Percentiles rank a stretch among this genome's conserved stretches.
These are phyloP conservation scores for Groenewaldozyma tartarivorans DNA, from an alignment of 805 yeast genomes.

Conservation along the genomic window DNA sequence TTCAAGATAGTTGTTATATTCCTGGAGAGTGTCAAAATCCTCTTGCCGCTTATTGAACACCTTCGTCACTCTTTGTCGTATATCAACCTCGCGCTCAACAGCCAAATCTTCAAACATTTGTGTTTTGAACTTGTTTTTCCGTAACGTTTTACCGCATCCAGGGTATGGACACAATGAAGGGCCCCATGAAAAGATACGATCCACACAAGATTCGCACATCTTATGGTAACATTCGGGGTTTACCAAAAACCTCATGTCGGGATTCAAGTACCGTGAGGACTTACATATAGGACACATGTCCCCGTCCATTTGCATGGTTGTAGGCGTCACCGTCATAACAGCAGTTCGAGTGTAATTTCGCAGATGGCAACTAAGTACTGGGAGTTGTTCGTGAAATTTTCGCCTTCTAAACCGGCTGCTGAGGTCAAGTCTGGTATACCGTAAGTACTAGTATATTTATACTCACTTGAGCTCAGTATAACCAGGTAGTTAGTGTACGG, in stretches of 20 bases:
- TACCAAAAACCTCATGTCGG: slow-evolving; percentile 83
- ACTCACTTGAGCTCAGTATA: too few relatives aligned
- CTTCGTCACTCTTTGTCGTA: slow-evolving; percentile 64
- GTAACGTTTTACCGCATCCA: slow-evolving; percentile 73
- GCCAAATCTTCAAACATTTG: slow-evolving; percentile 86
- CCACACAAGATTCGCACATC: slow-evolving; percentile 93
- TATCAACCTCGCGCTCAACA: slow-evolving; percentile 89
- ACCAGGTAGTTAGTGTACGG: too few relatives aligned
- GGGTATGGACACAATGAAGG: slow-evolving; percentile 97
- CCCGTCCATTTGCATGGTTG: slow-evolving; percentile 14
- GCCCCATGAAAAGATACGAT: slow-evolving; percentile 85
- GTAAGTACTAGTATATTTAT: too few relatives aligned
- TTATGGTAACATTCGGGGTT: slow-evolving; percentile 98
- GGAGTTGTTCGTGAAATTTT: background rate
- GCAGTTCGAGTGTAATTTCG: background rate
- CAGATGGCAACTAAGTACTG: background rate
- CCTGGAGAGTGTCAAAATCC: slow-evolving; percentile 53
- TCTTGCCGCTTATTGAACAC: slow-evolving; percentile 74
- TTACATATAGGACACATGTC: slow-evolving; percentile 98
- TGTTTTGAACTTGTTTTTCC: slow-evolving; percentile 83
- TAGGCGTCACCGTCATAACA: slow-evolving; percentile 2
- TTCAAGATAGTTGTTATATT: slow-evolving; percentile 72
- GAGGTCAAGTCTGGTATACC: too few relatives aligned
- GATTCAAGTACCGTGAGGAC: slow-evolving; percentile 87
- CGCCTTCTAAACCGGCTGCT: too few relatives aligned